Conservation (phyloP, 169 alveolate genomes). For the Plasmodium falciparum region DNA sequence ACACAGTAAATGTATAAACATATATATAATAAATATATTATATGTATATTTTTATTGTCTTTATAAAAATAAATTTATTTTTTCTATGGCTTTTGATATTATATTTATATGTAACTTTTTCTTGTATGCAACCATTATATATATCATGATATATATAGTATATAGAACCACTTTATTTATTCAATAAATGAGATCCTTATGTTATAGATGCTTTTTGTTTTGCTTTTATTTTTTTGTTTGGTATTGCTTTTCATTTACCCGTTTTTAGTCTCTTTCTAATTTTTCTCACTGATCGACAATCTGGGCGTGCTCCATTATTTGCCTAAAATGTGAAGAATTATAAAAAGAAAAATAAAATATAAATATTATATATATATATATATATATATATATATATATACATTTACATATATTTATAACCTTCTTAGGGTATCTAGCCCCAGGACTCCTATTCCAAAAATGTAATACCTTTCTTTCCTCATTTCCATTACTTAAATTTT, state of each 20-base stretch:
- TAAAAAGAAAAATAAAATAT: not conserved
- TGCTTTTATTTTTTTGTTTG: too few species aligned
- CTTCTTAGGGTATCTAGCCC: constrained; percentile 77
- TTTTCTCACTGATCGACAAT: constrained; percentile 74
- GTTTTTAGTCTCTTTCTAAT: constrained; percentile 75
- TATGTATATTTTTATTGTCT: too few species aligned
- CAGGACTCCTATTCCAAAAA: constrained; percentile 77
- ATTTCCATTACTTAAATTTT: constrained; percentile 5
- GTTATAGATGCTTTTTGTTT: too few species aligned
- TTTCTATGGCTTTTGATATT: too few species aligned
- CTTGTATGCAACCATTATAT: too few species aligned
- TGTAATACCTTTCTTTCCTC: constrained; percentile 9
- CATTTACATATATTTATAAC: constrained; percentile 9
- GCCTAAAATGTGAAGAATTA: constrained; percentile 27
- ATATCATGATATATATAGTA: too few species aligned
- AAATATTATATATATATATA: not conserved
- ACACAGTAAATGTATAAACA: too few species aligned
- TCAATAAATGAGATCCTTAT: too few species aligned
- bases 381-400: not conserved
- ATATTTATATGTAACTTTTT: too few species aligned
- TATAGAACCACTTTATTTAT: too few species aligned
- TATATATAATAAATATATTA: too few species aligned
- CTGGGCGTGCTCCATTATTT: constrained; percentile 78
- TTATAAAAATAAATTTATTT: too few species aligned
- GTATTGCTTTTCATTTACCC: constrained; percentile 33